These are phyloP conservation scores for Chernovozyma aurita DNA, from an alignment of 1,139 yeast species.

Conservation along the genomic window DNA sequence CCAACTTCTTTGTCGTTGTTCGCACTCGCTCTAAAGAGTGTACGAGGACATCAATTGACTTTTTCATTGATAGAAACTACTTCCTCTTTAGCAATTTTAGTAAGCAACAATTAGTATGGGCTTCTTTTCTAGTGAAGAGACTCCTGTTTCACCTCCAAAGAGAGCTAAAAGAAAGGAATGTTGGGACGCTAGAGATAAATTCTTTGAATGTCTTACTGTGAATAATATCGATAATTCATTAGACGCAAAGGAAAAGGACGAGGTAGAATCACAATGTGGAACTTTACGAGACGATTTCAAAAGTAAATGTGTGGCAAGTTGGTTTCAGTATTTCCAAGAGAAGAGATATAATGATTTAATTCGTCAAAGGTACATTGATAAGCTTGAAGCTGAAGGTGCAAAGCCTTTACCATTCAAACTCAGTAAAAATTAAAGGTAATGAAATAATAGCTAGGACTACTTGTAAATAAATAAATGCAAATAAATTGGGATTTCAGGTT, in stretches of 20 bases:
- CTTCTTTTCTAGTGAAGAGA: slow-evolving; percentile 24
- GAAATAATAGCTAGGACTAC: neutral
- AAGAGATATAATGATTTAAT: slow-evolving; percentile 41
- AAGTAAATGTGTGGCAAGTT: slow-evolving; percentile 40
- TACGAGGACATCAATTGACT: too few relatives aligned
- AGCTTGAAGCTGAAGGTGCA: slow-evolving; percentile 46
- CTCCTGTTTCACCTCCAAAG: slow-evolving; percentile 34
- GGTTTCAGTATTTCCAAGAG: slow-evolving; percentile 46
- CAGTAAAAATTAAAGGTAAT: slow-evolving; percentile 13
- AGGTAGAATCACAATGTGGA: slow-evolving; percentile 36
- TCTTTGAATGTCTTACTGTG: slow-evolving; percentile 36
- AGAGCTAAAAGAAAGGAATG: slow-evolving; percentile 36
- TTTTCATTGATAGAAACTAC: too few relatives aligned
- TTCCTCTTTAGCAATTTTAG: too few relatives aligned
- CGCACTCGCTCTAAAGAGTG: too few relatives aligned
- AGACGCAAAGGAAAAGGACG: slow-evolving; percentile 31
- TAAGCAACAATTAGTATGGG: too few relatives aligned
- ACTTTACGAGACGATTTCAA: slow-evolving; percentile 30
- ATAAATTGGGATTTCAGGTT: too few relatives aligned
- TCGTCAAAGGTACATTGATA: slow-evolving; percentile 38
- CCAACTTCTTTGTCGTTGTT: too few relatives aligned
- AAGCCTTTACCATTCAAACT: slow-evolving; percentile 43
- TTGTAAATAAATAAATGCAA: too few relatives aligned
- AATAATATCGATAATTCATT: slow-evolving; percentile 43
- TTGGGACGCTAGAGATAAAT: slow-evolving; percentile 43